A percentile compares a stretch with the other conserved stretches of the same genome.
phyloP scores from a whole-genome alignment of 2,329 filamentous ascomycete genomes.

The Microdochium trichocladiopsis region DNA sequence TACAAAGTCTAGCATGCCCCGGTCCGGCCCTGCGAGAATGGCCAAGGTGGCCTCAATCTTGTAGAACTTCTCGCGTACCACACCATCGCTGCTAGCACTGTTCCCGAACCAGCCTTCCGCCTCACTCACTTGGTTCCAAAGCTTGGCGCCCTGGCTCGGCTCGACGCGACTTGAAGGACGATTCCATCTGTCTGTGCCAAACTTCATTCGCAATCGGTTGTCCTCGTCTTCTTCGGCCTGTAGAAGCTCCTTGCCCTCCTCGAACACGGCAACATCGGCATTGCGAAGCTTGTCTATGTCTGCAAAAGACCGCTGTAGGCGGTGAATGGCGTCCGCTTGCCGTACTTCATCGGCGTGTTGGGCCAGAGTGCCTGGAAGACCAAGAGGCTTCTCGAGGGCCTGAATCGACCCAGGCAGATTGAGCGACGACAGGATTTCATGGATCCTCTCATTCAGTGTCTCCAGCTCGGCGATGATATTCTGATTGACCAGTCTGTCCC shows the following conservation, averaged over 20 bases:
- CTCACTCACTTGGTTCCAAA: constrained; percentile 69
- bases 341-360: constrained; percentile 92
- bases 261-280: constrained; percentile 69
- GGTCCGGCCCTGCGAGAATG: constrained; percentile 72
- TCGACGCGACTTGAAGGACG: constrained; percentile 65
- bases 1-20: constrained; percentile 79
- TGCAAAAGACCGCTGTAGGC: constrained; percentile 71
- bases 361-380: constrained; percentile 74
- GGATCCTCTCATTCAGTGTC: constrained; percentile 68
- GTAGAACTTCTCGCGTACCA: constrained; percentile 71
- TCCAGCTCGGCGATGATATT: constrained; percentile 83
- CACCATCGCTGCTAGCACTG: constrained; percentile 45
- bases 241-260: constrained; percentile 74
- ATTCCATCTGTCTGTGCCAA: constrained; percentile 81
- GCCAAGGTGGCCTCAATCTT: constrained; percentile 68
- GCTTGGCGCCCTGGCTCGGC: constrained; percentile 51
- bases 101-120: constrained; percentile 80
- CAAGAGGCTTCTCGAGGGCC: constrained; percentile 88
- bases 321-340: constrained; percentile 78
- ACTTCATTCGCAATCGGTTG: constrained; percentile 63
- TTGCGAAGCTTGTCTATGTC: constrained; percentile 87
- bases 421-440: constrained; percentile 71
- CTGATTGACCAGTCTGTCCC: constrained; percentile 85
- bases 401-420: constrained; percentile 90
- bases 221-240: constrained; percentile 80